phyloP scores from a whole-genome alignment of 768 basidiomycete genomes.

The Boletellus sp. region DNA sequence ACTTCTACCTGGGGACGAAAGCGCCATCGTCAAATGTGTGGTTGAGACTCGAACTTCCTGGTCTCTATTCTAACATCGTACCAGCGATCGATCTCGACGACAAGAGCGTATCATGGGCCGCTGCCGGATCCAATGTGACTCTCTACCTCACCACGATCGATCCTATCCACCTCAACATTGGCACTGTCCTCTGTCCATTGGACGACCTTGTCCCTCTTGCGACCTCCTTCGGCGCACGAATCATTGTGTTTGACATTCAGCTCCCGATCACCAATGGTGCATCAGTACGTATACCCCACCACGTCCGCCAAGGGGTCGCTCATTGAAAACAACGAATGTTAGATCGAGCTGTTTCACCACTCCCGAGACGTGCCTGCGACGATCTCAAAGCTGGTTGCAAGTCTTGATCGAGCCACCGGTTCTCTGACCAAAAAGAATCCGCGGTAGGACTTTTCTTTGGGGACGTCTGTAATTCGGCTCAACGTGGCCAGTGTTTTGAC shows the following conservation, averaged over 20 bases:
- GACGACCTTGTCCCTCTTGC: constrained; percentile 71
- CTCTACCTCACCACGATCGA: constrained; percentile 82
- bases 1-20: constrained; percentile 91
- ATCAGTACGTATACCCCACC: constrained; percentile 49
- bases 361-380: constrained; percentile 90
- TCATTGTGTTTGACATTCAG: constrained; percentile 91
- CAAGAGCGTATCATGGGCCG: constrained; percentile 76
- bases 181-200: constrained; percentile 82
- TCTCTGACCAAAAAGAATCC: constrained; percentile 74
- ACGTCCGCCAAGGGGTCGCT: background rate
- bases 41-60: background rate
- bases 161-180: constrained; percentile 79
- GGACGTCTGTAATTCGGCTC: constrained; percentile 1
- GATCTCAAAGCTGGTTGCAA: constrained; percentile 73
- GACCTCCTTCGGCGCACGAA: constrained; percentile 74
- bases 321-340: background rate
- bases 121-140: constrained; percentile 87
- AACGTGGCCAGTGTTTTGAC: constrained; percentile 62
- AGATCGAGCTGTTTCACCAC: constrained; percentile 95
- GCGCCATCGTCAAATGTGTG: constrained; percentile 69
- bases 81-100: constrained; percentile 86
- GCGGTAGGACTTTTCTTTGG: constrained; percentile 43
- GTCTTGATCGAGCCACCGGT: constrained; percentile 75
- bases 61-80: background rate
- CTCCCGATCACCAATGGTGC: constrained; percentile 86